Evolutionary conservation across 495 filamentous ascomycete species (phyloP).

Genomic region (Copromyces sp.): DNA sequence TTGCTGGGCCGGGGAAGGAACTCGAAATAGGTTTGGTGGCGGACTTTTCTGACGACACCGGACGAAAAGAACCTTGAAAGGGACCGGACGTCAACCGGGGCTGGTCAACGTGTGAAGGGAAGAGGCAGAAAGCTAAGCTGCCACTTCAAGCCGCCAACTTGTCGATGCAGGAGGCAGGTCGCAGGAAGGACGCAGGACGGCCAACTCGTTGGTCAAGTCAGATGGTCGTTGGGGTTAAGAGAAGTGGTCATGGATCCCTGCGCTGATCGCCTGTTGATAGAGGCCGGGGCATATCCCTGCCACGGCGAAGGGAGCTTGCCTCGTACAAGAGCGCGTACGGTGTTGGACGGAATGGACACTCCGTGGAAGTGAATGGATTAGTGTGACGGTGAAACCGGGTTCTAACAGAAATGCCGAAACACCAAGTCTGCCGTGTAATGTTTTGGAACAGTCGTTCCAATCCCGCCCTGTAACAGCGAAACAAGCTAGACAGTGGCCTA

Average conservation of each 20-base stretch:
- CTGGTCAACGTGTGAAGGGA: neutral
- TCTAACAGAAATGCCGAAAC: constrained; percentile 10
- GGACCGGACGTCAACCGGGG: neutral
- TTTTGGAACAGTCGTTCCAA: neutral
- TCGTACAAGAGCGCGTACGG: neutral
- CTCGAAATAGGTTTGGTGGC: neutral
- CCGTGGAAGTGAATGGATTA: neutral
- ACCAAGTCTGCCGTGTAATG: neutral
- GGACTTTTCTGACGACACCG: neutral
- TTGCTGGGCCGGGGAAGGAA: neutral
- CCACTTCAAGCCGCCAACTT: neutral
- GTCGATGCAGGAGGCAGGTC: neutral
- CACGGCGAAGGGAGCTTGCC: constrained; percentile 7
- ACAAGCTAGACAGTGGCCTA: neutral
- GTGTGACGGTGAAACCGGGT: constrained; percentile 19
- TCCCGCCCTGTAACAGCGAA: neutral
- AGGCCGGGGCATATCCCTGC: constrained; percentile 5
- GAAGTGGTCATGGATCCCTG: constrained; percentile 10
- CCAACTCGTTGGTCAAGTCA: constrained; percentile 12
- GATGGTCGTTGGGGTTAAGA: constrained; percentile 15
- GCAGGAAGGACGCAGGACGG: constrained; percentile 1
- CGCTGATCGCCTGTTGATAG: constrained; percentile 11
- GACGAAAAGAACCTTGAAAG: neutral
- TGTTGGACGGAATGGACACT: constrained; percentile 1
- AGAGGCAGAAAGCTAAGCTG: neutral